Base-by-base conservation (phyloP, 768 basidiomycete species). In the Calocera cornea region DNA sequence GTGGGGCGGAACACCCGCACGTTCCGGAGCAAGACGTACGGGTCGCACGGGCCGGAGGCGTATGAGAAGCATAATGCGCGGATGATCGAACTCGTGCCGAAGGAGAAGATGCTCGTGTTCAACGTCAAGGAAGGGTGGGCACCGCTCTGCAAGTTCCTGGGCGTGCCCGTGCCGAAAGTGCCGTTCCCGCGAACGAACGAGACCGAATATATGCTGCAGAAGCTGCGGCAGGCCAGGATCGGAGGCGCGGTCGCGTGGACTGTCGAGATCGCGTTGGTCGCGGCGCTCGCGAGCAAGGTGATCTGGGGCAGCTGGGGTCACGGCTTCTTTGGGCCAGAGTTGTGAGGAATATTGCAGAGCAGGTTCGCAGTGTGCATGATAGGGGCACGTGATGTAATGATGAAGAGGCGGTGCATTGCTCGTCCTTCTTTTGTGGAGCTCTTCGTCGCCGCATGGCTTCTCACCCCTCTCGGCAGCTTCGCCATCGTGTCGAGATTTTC, bases 21-120 rank as follows among this genome's bases (percentile, higher is more conserved):
- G 12, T 50, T 14, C 14, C 12, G 49, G 12, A 14, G 24, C 10
- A 14, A 24, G 24, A 50, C 24, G 14, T 50, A 50, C 17, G n/a
- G 40, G 0, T 29, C 40, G 11, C 41, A 66, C 44, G 65, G 33
- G 2, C 16, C 34, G 14, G 41, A 44, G 29, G 41, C 34, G 31
- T 66, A 66, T 34, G 44, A 66, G 65, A 40, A n/a, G 47, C 65
- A 66, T 33, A 49, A n/a, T 33, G 65, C 2, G 29, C 41, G 31
- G 10, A 47, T 44, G 33, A 14, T 38, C 27, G 8, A n/a, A 17
- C n/a, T 47, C 41, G 31, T 66, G 0, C 41, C 65, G 29, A n/a
- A 14, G 41, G 17, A 31, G 29, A 44, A 50, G 31, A 22, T 66
- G 16, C 65, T 49, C 41, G 41, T 66, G 24, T 66, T 31, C 65